Percentiles rank a stretch among this genome's conserved stretches.
phyloP scores from a whole-genome alignment of 768 basidiomycete species.

The Russula dissimulans region DNA sequence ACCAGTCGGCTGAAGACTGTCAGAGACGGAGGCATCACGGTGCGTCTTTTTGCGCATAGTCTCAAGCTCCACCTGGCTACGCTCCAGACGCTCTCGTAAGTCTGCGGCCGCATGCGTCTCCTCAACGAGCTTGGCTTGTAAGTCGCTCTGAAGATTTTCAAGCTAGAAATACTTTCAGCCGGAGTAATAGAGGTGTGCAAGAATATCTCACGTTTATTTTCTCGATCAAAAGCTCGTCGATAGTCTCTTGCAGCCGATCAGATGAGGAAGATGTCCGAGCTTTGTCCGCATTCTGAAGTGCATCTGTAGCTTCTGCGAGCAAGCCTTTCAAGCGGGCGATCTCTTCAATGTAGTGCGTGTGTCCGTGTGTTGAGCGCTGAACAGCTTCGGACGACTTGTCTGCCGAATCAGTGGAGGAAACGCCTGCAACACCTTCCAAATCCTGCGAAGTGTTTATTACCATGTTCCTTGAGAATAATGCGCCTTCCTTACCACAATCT shows the following conservation, averaged over 20 bases:
- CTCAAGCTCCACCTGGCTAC: constrained; percentile 46
- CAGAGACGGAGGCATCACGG: constrained; percentile 41
- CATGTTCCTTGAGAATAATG: not conserved
- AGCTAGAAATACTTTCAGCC: constrained; percentile 7
- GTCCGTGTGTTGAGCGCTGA: constrained; percentile 42
- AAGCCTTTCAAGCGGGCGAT: constrained; percentile 43
- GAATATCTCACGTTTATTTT: constrained; percentile 11
- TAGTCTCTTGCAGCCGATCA: constrained; percentile 4
- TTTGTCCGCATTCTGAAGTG: constrained; percentile 21
- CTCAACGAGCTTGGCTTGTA: constrained; percentile 7
- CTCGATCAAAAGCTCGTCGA: constrained; percentile 8
- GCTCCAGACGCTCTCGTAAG: constrained; percentile 28
- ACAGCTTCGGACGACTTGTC: constrained; percentile 40
- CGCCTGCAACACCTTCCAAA: constrained; percentile 43
- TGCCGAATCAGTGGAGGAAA: constrained; percentile 21
- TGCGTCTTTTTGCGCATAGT: constrained; percentile 47
- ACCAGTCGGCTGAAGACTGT: constrained; percentile 30
- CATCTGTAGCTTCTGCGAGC: constrained; percentile 33
- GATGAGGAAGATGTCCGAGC: not conserved
- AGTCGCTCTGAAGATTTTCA: not conserved
- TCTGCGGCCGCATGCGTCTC: constrained; percentile 19
- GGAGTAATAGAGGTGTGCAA: not conserved
- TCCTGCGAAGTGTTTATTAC: constrained; percentile 36
- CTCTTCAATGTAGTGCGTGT: constrained; percentile 44
- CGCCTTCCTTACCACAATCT: constrained; percentile 53